Percentiles rank a stretch among this genome's conserved stretches.
phyloP scores from a whole-genome alignment of 1,139 yeast genomes.

The Arxiozyma slooffiae region DNA sequence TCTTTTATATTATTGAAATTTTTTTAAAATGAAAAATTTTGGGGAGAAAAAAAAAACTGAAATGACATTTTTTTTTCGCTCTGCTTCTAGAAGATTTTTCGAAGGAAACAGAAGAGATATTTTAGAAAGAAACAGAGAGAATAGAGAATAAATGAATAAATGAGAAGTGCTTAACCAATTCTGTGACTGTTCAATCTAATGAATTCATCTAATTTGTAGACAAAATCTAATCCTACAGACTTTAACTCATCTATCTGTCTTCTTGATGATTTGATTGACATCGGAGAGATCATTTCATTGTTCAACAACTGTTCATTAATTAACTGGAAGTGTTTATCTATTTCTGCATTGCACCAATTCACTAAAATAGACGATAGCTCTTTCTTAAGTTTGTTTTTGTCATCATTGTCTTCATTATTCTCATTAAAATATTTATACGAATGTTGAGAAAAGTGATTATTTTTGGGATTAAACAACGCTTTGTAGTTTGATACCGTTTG shows the following conservation, averaged over 20 bases:
- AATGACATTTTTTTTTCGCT: too few relatives aligned
- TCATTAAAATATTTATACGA: background rate
- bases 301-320: slow-evolving; percentile 64
- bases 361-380: slow-evolving; percentile 37
- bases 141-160: too few relatives aligned
- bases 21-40: too few relatives aligned
- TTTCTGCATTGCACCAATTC: slow-evolving; percentile 64
- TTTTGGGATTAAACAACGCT: slow-evolving; percentile 31
- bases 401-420: background rate
- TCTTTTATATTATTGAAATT: too few relatives aligned
- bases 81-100: background rate
- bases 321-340: slow-evolving; percentile 48
- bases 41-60: too few relatives aligned
- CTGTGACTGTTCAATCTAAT: slow-evolving; percentile 18
- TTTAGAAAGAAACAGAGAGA: background rate
- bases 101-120: background rate
- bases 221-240: slow-evolving; percentile 63
- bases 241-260: slow-evolving; percentile 56
- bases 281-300: slow-evolving; percentile 42
- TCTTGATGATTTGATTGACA: slow-evolving; percentile 43
- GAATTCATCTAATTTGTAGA: slow-evolving; percentile 30
- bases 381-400: slow-evolving; percentile 26
- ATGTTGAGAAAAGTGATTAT: background rate
- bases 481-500: slow-evolving; percentile 41
- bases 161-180: slow-evolving; percentile 8